Base-by-base conservation (phyloP, 2,329 filamentous ascomycete species). In the Hypoxylon sp. region DNA sequence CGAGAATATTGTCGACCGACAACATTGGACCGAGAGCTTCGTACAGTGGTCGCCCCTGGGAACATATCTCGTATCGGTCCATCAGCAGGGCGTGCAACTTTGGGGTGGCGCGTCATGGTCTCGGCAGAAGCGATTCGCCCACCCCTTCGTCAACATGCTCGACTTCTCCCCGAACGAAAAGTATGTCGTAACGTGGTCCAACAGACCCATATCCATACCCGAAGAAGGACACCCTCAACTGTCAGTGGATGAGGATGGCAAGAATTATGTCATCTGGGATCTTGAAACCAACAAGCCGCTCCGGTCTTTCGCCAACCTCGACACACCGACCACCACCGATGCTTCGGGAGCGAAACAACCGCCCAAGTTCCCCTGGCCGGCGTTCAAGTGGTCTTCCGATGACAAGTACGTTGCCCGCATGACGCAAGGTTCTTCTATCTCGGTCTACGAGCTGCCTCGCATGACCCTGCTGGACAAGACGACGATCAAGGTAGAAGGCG, bases 211-310 rank as follows among this genome's bases (percentile, higher is more conserved):
- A 74, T 88, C 91, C 64, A 93, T 99, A 59, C 92, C 95, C 62
- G 95, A 98, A 72, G 89, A 89, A 69, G 91, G 91, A 68, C 91
- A 97, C 78, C 90, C 91, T 2, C 83, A 91, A n/a, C 85, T 97
- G 52, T 89, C 92, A 3, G 84, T 93, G 64, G 95, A 98, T 74
- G 95, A 99, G 75, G 94, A 99, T 73, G 95, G 95, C 79, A 98
- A 98, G 85, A 97, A 98, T 85, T 98, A 98, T 79, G 91, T 99
- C 75, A 94, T 99, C 75, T 99, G 95, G 95, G 94, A 98, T 75
- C 90, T 98, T 66, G 91, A 92, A 54, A 95, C 94, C 8, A 89
- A 88, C 72, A 91, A 94, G 78, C 93, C 94, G 59, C 85, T 99
- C 52, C 91, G 95, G 68, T 98, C 95, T 0, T 99, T 99, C 76